Evolutionary conservation across 148 eudicot genomes (phyloP).

Genomic region (Oxyria digyna): DNA sequence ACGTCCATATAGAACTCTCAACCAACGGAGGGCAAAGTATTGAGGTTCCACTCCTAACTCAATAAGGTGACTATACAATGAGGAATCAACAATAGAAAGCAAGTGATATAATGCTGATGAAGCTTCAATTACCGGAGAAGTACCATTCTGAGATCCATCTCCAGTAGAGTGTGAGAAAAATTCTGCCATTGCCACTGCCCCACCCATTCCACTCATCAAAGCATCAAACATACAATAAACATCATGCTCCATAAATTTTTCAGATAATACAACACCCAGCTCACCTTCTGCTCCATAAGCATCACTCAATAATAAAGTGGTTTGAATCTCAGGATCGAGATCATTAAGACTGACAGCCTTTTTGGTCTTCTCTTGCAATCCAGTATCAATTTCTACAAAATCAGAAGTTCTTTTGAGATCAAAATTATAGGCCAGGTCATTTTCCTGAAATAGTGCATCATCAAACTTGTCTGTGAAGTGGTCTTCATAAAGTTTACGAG

Average conservation of each 20-base stretch:
- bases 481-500: conserved; percentile 59
- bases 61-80: conserved; percentile 77
- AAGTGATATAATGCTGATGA: conserved; percentile 73
- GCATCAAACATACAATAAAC: conserved; percentile 91
- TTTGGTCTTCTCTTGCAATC: conserved; percentile 22
- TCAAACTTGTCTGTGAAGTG: conserved; percentile 92
- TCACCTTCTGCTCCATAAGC: conserved; percentile 99
- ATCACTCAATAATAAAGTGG: conserved; percentile 62
- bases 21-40: conserved; percentile 92
- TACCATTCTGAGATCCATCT: conserved; percentile 40
- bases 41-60: conserved; percentile 97
- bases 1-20: conserved; percentile 87
- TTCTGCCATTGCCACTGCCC: conserved; percentile 74
- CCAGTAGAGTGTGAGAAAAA: conserved; percentile 60
- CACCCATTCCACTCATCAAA: conserved; percentile 76
- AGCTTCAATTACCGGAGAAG: conserved; percentile 88
- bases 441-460: conserved; percentile 52
- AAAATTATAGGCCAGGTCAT: conserved; percentile 46
- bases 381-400: conserved; percentile 28
- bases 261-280: conserved; percentile 79
- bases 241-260: conserved; percentile 89
- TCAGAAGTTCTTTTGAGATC: conserved; percentile 47
- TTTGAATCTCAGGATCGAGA: conserved; percentile 62
- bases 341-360: conserved; percentile 37
- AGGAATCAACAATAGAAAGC: conserved; percentile 75